A percentile compares a stretch with the other conserved stretches of the same genome.
Evolutionary conservation across 2,329 filamentous ascomycete species (phyloP).

Genomic region (Ceratocystis eucalypticola): DNA sequence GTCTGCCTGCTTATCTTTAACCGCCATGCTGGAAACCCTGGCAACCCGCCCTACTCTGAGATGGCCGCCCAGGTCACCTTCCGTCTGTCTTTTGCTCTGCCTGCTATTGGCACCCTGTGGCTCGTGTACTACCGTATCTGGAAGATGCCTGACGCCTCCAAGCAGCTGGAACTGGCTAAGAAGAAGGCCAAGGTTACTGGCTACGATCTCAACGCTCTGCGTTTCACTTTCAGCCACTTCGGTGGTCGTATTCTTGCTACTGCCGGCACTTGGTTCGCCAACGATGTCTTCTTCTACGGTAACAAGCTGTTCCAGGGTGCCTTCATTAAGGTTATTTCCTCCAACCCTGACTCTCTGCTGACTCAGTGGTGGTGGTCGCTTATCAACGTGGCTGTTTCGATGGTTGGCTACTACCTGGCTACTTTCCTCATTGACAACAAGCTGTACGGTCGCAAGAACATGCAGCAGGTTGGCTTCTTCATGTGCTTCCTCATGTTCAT

Average conservation of each 20-base stretch:
- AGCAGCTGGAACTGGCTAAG: constrained; percentile 70
- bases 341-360: constrained; percentile 58
- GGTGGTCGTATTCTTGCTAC: constrained; percentile 78
- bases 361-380: constrained; percentile 85
- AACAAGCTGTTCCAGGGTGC: constrained; percentile 94
- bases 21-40: constrained; percentile 30
- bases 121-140: constrained; percentile 90
- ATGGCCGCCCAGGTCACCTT: constrained; percentile 79
- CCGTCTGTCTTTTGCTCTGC: constrained; percentile 82
- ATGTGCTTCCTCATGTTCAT: constrained; percentile 90
- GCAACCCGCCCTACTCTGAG: constrained; percentile 62
- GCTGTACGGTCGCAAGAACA: constrained; percentile 87
- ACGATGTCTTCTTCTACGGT: constrained; percentile 98
- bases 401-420: constrained; percentile 80
- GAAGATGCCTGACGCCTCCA: constrained; percentile 83
- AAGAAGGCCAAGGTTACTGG: constrained; percentile 77
- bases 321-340: constrained; percentile 73
- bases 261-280: constrained; percentile 82
- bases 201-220: constrained; percentile 77
- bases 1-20: constrained; percentile 80
- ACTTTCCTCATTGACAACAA: constrained; percentile 90
- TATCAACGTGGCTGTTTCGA: constrained; percentile 74
- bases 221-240: constrained; percentile 67
- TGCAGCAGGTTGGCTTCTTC: constrained; percentile 90
- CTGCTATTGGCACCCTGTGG: constrained; percentile 82